A percentile compares a stretch with the other conserved stretches of the same genome.
Conservation (phyloP, 2,329 filamentous ascomycete species). For the Nemania bipapillata region DNA sequence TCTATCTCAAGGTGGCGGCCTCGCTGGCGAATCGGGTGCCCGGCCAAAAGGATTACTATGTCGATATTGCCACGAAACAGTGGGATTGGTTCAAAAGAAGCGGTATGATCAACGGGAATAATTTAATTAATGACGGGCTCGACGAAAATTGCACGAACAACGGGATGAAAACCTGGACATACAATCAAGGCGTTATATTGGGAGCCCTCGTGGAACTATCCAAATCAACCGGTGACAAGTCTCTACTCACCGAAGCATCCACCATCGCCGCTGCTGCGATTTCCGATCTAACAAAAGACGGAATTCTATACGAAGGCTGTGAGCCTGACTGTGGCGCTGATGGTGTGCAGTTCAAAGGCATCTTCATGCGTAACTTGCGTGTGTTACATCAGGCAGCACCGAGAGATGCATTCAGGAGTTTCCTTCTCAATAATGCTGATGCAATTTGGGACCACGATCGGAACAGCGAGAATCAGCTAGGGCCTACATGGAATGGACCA, state of each 20-base stretch:
- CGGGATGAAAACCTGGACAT: slow-evolving; percentile 60
- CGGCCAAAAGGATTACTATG: slow-evolving; percentile 55
- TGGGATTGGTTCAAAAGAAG: slow-evolving; percentile 65
- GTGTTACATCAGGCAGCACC: slow-evolving; percentile 64
- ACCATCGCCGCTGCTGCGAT: slow-evolving; percentile 65
- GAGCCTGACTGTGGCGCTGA: slow-evolving; percentile 64
- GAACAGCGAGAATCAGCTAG: slow-evolving; percentile 47
- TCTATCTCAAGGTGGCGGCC: slow-evolving; percentile 64
- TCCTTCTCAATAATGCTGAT: slow-evolving; percentile 52
- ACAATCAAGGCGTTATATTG: slow-evolving; percentile 68
- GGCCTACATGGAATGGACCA: slow-evolving; percentile 49
- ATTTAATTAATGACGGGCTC: slow-evolving; percentile 66
- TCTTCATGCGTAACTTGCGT: slow-evolving; percentile 72
- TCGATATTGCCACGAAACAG: slow-evolving; percentile 58
- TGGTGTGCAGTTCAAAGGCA: slow-evolving; percentile 74
- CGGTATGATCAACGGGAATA: slow-evolving; percentile 62
- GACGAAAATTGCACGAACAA: slow-evolving; percentile 61
- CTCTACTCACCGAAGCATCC: slow-evolving; percentile 57
- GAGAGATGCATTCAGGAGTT: slow-evolving; percentile 56
- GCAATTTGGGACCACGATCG: slow-evolving; percentile 52
- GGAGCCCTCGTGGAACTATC: slow-evolving; percentile 64
- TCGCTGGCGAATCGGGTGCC: slow-evolving; percentile 62
- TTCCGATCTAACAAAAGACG: slow-evolving; percentile 54
- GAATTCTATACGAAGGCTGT: slow-evolving; percentile 65
- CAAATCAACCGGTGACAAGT: slow-evolving; percentile 55